Evolutionary conservation across 2,329 filamentous ascomycete genomes (phyloP).

Genomic region (Amphichorda felina): DNA sequence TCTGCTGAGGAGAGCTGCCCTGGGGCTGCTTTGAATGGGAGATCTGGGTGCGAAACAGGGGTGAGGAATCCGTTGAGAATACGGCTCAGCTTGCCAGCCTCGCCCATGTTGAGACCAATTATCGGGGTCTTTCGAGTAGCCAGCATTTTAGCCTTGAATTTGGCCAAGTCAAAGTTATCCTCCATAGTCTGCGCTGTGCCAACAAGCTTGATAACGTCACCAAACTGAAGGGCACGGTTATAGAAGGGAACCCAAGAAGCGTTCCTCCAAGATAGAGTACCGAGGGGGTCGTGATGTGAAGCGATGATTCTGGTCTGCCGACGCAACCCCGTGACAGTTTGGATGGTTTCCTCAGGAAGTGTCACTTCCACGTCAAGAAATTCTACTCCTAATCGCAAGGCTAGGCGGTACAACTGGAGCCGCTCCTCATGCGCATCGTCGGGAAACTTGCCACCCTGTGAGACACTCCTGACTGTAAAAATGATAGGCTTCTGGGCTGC

Average conservation of each 20-base stretch:
- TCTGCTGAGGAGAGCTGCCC: constrained; percentile 86
- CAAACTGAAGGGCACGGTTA: constrained; percentile 80
- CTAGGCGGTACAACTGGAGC: constrained; percentile 63
- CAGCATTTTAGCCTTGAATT: constrained; percentile 69
- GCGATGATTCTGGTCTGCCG: constrained; percentile 77
- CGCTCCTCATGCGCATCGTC: constrained; percentile 63
- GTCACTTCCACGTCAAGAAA: constrained; percentile 91
- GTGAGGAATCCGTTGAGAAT: constrained; percentile 90
- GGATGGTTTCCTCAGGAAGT: constrained; percentile 64
- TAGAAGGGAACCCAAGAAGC: constrained; percentile 88
- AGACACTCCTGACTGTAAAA: constrained; percentile 78
- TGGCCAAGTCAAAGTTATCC: constrained; percentile 76
- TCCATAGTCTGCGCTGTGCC: constrained; percentile 64
- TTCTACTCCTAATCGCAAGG: constrained; percentile 74
- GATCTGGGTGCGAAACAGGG: constrained; percentile 75
- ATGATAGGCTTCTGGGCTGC: constrained; percentile 68
- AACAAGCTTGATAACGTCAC: constrained; percentile 89
- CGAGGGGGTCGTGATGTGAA: constrained; percentile 83
- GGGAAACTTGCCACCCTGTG: constrained; percentile 81
- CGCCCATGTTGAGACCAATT: constrained; percentile 94
- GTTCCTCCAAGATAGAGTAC: constrained; percentile 74
- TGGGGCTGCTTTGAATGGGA: constrained; percentile 90
- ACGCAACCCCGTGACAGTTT: constrained; percentile 52
- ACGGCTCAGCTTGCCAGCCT: constrained; percentile 74
- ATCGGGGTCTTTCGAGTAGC: constrained; percentile 67